Conservation (phyloP, 2,329 filamentous ascomycete genomes). For the Sarocladiaceae sp. region DNA sequence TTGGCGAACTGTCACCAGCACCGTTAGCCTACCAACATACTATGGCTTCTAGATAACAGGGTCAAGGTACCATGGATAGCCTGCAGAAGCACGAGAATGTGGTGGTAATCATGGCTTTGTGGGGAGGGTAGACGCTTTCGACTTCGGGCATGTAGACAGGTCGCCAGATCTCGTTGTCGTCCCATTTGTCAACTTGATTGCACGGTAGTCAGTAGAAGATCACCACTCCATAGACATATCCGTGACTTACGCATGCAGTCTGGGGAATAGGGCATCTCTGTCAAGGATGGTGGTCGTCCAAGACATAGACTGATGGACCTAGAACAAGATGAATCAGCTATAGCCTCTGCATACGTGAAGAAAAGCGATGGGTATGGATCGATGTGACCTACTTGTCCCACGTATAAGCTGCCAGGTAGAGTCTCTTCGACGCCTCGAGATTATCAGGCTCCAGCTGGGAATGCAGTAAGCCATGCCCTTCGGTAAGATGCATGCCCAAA, state of each 20-base stretch:
- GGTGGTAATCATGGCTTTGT: conserved; percentile 8
- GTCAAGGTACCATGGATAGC: conserved; percentile 14
- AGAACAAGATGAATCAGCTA: not conserved
- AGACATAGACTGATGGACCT: conserved; percentile 15
- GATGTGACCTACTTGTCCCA: conserved; percentile 14
- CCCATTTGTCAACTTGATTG: conserved; percentile 14
- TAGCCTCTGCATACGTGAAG: not conserved
- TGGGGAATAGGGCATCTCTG: conserved; percentile 10
- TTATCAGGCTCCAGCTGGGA: conserved; percentile 10
- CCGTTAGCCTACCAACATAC: too few relatives aligned
- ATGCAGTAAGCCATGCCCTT: not conserved
- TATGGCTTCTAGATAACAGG: conserved; percentile 13
- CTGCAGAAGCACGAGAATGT: conserved; percentile 14
- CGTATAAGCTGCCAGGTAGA: conserved; percentile 17
- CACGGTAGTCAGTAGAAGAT: too few relatives aligned
- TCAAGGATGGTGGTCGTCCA: conserved; percentile 13
- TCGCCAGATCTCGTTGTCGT: conserved; percentile 12
- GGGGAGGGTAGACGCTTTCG: not conserved
- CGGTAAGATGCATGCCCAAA: conserved; percentile 15
- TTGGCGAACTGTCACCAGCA: not conserved
- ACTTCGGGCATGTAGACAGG: conserved; percentile 12
- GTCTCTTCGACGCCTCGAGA: conserved; percentile 14
- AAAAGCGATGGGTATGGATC: not conserved
- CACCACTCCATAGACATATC: too few relatives aligned
- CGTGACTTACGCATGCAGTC: not conserved